Conservation (phyloP, 2,329 filamentous ascomycete species). For the Tolypocladium amazonense region DNA sequence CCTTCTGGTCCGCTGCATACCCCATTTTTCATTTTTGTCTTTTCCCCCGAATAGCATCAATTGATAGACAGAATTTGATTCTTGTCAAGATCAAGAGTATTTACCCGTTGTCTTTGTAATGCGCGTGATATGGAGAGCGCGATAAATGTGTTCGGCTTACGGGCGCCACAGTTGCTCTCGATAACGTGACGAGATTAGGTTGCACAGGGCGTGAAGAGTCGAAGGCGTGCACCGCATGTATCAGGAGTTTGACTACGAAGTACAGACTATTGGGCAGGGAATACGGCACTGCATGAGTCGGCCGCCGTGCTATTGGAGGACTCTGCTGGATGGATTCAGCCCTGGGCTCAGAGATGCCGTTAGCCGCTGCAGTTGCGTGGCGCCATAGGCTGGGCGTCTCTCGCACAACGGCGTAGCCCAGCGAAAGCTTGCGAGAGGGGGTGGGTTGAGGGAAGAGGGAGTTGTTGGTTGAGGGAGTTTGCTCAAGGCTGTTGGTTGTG, state of each 20-base stretch:
- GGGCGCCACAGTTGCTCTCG: background rate
- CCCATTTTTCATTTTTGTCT: background rate
- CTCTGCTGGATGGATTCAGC: background rate
- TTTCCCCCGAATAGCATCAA: background rate
- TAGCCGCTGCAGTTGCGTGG: background rate
- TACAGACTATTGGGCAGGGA: background rate
- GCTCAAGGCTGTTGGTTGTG: background rate
- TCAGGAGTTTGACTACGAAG: background rate
- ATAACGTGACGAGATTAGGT: background rate
- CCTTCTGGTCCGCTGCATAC: background rate
- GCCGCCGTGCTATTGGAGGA: background rate
- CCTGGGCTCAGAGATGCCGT: background rate
- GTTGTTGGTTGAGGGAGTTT: background rate
- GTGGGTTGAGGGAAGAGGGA: background rate
- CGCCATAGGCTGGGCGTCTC: background rate
- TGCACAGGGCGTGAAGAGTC: background rate
- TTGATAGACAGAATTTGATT: background rate
- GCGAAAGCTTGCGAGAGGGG: background rate
- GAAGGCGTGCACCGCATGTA: background rate
- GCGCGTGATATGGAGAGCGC: background rate
- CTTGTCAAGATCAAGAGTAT: background rate
- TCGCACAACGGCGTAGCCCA: background rate
- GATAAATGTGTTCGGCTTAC: background rate
- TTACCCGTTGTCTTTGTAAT: background rate
- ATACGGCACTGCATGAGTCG: background rate